Percentiles rank a stretch among this genome's conserved stretches.
Conservation (phyloP, 164 flowering plant species). For the Chimonanthus salicifolius region DNA sequence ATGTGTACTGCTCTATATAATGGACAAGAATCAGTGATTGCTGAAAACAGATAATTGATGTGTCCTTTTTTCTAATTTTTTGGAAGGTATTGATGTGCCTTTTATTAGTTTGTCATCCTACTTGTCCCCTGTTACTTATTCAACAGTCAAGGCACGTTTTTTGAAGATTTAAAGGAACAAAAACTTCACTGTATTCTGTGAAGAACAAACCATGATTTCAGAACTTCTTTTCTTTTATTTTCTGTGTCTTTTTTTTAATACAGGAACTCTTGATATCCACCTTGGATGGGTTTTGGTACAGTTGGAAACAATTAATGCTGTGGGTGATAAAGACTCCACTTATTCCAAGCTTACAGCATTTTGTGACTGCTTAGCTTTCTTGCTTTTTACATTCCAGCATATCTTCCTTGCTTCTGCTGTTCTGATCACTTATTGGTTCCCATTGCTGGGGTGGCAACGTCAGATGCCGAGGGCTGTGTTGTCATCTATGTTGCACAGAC, state of each 20-base stretch:
- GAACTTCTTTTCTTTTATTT: too few relatives aligned
- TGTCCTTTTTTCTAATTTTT: too few relatives aligned
- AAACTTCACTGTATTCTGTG: neutral
- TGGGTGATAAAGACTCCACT: neutral
- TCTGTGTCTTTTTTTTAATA: too few relatives aligned
- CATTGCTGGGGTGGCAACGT: neutral
- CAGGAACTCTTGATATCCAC: neutral
- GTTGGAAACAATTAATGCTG: neutral
- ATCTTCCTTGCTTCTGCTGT: neutral
- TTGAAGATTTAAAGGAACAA: neutral
- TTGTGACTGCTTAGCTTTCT: neutral
- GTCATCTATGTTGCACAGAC: too few relatives aligned
- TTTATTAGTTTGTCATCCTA: neutral
- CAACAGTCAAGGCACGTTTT: neutral
- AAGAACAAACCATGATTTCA: neutral
- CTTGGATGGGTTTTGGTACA: neutral
- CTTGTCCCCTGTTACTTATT: neutral
- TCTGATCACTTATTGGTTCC: neutral
- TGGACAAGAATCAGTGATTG: too few relatives aligned
- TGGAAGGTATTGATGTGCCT: neutral
- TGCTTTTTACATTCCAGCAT: neutral
- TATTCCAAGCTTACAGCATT: neutral
- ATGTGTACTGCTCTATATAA: too few relatives aligned
- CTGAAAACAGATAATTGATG: too few relatives aligned
- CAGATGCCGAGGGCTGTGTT: neutral